Evolutionary conservation across 495 filamentous ascomycete genomes (phyloP).

Genomic region (Aspergillus avenaceus): DNA sequence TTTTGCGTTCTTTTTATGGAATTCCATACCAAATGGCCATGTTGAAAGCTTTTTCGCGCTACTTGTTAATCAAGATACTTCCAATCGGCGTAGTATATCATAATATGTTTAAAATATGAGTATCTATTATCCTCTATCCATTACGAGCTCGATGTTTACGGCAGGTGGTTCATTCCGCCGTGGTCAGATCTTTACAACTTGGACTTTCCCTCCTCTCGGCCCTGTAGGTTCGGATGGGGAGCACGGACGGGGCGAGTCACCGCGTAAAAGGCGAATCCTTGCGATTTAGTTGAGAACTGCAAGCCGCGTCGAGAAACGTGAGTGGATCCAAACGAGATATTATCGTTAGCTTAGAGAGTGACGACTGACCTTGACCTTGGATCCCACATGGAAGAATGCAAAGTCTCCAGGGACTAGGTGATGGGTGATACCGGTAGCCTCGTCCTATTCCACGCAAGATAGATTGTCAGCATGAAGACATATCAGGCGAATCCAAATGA

Average conservation of each 20-base stretch:
- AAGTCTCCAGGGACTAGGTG: constrained; percentile 29
- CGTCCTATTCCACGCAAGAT: constrained; percentile 16
- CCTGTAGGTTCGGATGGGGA: constrained; percentile 23
- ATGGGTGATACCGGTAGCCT: constrained; percentile 29
- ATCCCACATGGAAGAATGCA: constrained; percentile 31
- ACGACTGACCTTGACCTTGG: constrained; percentile 26
- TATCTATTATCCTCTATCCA: too few relatives aligned
- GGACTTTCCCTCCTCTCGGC: constrained; percentile 20
- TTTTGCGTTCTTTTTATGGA: too few relatives aligned
- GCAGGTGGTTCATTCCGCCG: too few relatives aligned
- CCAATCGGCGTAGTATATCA: too few relatives aligned
- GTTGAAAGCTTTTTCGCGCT: too few relatives aligned
- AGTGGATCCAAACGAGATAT: background rate
- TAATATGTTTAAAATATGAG: too few relatives aligned
- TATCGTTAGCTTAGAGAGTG: background rate
- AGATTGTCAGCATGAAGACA: background rate
- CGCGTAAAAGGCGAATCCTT: constrained; percentile 27
- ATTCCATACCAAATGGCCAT: too few relatives aligned
- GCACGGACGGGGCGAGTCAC: constrained; percentile 24
- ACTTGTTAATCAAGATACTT: too few relatives aligned
- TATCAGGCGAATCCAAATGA: background rate
- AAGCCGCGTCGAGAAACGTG: background rate
- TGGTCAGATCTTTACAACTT: constrained; percentile 13
- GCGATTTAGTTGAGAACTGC: constrained; percentile 32
- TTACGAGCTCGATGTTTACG: too few relatives aligned